phyloP scores from a whole-genome alignment of 2,329 filamentous ascomycete genomes.

The Colletotrichum liaoningense region DNA sequence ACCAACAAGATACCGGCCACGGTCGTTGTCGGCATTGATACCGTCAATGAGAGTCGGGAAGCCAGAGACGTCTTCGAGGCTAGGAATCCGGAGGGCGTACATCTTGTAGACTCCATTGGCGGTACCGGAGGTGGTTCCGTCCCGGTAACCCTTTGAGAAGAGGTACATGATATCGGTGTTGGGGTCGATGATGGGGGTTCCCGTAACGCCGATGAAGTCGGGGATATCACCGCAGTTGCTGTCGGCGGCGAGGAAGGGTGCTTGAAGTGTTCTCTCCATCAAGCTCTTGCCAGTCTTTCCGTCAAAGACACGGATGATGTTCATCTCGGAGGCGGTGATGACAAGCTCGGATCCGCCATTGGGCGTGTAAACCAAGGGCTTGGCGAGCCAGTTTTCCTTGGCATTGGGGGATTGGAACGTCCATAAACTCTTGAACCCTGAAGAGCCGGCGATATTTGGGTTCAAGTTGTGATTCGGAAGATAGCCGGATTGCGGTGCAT shows the following conservation, averaged over 20 bases:
- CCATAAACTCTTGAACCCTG: constrained; percentile 43
- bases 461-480: constrained; percentile 54
- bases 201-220: constrained; percentile 50
- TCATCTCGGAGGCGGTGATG: constrained; percentile 52
- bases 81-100: constrained; percentile 52
- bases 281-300: constrained; percentile 53
- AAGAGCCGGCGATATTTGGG: constrained; percentile 50
- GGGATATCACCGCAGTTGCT: constrained; percentile 54
- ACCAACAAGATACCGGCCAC: constrained; percentile 55
- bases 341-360: constrained; percentile 47
- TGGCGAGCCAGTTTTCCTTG: constrained; percentile 43
- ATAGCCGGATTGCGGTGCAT: constrained; percentile 50
- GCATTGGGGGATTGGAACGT: constrained; percentile 44
- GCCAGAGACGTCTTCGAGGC: constrained; percentile 48
- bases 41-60: constrained; percentile 60
- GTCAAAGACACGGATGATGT: constrained; percentile 52
- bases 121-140: constrained; percentile 39
- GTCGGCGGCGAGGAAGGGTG: constrained; percentile 52
- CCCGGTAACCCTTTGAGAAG: constrained; percentile 49
- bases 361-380: constrained; percentile 57
- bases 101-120: constrained; percentile 53
- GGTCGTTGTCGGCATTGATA: constrained; percentile 56
- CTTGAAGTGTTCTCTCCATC: constrained; percentile 48
- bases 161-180: constrained; percentile 49
- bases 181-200: constrained; percentile 50